Percentiles rank a stretch among this genome's conserved stretches.
phyloP scores from a whole-genome alignment of 2,329 filamentous ascomycete species.

The Dothideomycetes sp. region DNA sequence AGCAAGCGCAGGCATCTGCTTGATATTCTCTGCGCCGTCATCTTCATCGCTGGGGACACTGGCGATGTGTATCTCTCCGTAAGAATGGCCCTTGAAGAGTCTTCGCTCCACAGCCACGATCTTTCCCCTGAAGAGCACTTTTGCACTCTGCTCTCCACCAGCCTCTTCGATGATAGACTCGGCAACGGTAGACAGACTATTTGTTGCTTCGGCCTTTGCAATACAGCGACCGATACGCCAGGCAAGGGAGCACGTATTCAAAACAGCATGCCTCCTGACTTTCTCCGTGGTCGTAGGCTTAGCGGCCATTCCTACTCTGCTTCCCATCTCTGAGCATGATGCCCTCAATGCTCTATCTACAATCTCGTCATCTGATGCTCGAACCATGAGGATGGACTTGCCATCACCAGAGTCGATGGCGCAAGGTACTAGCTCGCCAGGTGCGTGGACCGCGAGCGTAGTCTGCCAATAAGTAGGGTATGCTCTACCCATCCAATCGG shows the following conservation, averaged over 20 bases:
- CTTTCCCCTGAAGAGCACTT: slow-evolving; percentile 53
- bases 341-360: slow-evolving; percentile 33
- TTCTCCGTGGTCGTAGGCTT: slow-evolving; percentile 28
- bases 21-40: slow-evolving; percentile 16
- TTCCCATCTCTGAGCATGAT: slow-evolving; percentile 16
- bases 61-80: slow-evolving; percentile 46
- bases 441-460: slow-evolving; percentile 31
- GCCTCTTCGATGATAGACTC: slow-evolving; percentile 49
- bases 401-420: slow-evolving; percentile 36
- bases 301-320: slow-evolving; percentile 27
- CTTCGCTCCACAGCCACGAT: slow-evolving; percentile 49
- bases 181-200: slow-evolving; percentile 42
- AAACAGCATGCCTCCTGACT: slow-evolving; percentile 25
- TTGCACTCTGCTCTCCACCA: slow-evolving; percentile 42
- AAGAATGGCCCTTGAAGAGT: slow-evolving; percentile 46
- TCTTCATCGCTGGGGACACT: slow-evolving; percentile 16
- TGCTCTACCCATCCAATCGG: slow-evolving; percentile 36
- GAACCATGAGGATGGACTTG: slow-evolving; percentile 33
- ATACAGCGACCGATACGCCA: slow-evolving; percentile 50
- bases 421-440: slow-evolving; percentile 31
- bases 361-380: slow-evolving; percentile 28
- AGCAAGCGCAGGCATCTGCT: slow-evolving; percentile 22
- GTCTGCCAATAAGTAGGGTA: slow-evolving; percentile 37
- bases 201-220: slow-evolving; percentile 37
- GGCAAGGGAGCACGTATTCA: slow-evolving; percentile 32